Evolutionary conservation across 2,329 filamentous ascomycete species (phyloP), one percentile per base, ranked within the genome.

Genomic region (Knoxdaviesia capensis): DNA sequence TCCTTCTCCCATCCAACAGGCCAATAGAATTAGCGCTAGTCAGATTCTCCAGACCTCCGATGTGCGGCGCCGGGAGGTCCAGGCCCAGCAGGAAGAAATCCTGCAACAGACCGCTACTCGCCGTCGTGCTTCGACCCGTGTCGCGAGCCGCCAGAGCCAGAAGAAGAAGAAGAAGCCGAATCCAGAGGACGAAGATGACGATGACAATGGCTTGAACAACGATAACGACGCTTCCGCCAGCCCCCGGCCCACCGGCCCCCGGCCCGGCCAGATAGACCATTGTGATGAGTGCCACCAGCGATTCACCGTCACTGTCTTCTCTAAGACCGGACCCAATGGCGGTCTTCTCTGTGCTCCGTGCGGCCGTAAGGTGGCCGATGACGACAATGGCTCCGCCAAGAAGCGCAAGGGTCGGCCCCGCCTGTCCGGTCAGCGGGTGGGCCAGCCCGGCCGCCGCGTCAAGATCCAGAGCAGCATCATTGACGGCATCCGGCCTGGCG

Each of bases 261-360:
- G 78, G n/a, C 82, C 85, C 2, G 86, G 84, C 3, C 88, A 96
- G 57, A 73, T 88, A 53, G 85, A 82, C 48, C 87, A 94, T 49
- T 96, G 88, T 54, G 85, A 82, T 47, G 62, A 77, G 3, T 96
- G 88, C 56, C 68, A 71, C 37, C 93, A 90, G 56, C 77, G 86
- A 34, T 96, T 96, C 54, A 94, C 85, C 0, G 87, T 96, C 38
- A 94, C 88, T 0, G 71, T 84, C 1, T 94, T 94, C 60, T 86
- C 80, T 47, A 80, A 85, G 48, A 71, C 77, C 31, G 85, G 82
- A 0, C 80, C 83, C 1, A 68, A 80, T n/a, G 87, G 87, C 4
- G 85, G 85, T 10, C 64, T 96, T n/a, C 65, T 94, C 2, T 96
- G 88, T 54, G 68, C 69, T 4, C 75, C 81, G 28, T 96, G 88